These are phyloP conservation scores for Pseudogymnoascus sp. DNA, from an alignment of 2,329 filamentous ascomycete species.

Conservation along the genomic window DNA sequence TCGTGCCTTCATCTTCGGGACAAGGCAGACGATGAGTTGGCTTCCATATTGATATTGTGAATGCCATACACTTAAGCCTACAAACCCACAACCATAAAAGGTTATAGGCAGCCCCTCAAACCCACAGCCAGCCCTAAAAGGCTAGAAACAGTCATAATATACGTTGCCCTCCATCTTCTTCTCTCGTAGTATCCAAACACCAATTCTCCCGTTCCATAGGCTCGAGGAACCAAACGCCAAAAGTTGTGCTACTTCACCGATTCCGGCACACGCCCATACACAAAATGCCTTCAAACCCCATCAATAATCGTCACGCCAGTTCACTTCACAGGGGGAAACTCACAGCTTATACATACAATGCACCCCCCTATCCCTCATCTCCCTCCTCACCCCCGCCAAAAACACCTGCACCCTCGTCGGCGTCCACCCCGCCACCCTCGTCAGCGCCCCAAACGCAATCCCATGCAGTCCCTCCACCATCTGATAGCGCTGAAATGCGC, in stretches of 20 bases:
- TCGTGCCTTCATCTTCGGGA: neutral
- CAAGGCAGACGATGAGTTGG: neutral
- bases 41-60: neutral
- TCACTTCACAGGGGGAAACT: neutral
- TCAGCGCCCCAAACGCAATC: constrained; percentile 26
- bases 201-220: too few relatives aligned
- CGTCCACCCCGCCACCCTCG: constrained; percentile 30
- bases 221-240: neutral
- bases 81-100: too few relatives aligned
- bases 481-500: constrained; percentile 20
- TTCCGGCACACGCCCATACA: constrained; percentile 6
- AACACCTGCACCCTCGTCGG: constrained; percentile 30
- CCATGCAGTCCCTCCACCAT: constrained; percentile 15
- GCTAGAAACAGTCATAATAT: neutral
- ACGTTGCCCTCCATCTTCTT: neutral
- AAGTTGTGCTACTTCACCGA: neutral
- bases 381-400: constrained; percentile 29
- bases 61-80: neutral
- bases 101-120: neutral
- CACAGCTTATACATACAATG: constrained; percentile 26
- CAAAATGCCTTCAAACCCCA: neutral
- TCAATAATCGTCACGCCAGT: neutral
- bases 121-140: neutral
- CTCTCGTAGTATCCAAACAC: neutral
- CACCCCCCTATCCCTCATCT: constrained; percentile 28